phyloP scores from a whole-genome alignment of 1,139 yeast genomes.

The Debaryomyces fabryi region DNA sequence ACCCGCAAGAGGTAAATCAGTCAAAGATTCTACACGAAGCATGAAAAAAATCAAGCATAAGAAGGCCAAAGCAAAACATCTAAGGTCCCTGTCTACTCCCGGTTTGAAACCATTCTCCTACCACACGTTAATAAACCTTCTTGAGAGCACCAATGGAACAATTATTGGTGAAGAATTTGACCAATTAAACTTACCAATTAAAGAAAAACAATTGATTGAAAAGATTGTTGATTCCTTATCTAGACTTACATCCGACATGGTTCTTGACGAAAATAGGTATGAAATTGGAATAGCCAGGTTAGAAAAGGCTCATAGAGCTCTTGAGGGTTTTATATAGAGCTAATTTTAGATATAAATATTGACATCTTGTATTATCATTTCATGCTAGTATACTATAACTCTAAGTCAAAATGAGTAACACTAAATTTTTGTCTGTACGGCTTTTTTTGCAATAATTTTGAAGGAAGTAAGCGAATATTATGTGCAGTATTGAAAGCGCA shows the following conservation, averaged over 20 bases:
- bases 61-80: conserved; percentile 20
- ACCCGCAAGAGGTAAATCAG: conserved; percentile 39
- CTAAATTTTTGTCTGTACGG: neutral
- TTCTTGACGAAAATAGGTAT: conserved; percentile 75
- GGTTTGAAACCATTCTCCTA: conserved; percentile 55
- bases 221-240: conserved; percentile 84
- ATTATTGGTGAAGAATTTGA: conserved; percentile 72
- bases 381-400: too few relatives aligned
- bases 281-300: conserved; percentile 80
- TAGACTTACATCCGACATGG: conserved; percentile 86
- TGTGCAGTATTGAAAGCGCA: neutral
- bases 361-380: too few relatives aligned
- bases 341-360: neutral
- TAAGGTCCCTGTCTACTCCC: conserved; percentile 13
- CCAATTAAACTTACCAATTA: conserved; percentile 69
- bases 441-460: neutral
- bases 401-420: too few relatives aligned
- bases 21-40: conserved; percentile 32
- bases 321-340: conserved; percentile 67
- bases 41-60: conserved; percentile 21
- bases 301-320: conserved; percentile 76
- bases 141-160: conserved; percentile 67
- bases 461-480: neutral
- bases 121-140: conserved; percentile 56
- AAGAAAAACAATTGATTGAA: conserved; percentile 79